These are phyloP conservation scores for Grigorovia jiainica DNA, from an alignment of 805 yeast species.

Conservation along the genomic window DNA sequence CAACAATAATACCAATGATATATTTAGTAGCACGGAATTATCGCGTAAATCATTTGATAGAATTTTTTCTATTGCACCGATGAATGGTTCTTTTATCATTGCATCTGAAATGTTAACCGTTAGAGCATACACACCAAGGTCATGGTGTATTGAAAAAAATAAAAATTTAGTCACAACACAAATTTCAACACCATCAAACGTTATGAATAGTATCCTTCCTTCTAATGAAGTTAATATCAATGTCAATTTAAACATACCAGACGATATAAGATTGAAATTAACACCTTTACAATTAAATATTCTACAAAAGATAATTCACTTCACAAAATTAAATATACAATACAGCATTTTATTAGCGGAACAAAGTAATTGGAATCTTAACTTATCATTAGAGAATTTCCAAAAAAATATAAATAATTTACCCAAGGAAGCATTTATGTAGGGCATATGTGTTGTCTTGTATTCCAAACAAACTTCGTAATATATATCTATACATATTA, in stretches of 20 bases:
- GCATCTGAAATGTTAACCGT: conserved; percentile 77
- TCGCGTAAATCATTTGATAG: conserved; percentile 78
- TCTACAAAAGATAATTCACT: conserved; percentile 52
- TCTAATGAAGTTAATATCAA: too few relatives aligned
- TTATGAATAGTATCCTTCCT: background rate
- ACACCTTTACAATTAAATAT: conserved; percentile 52
- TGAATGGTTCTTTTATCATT: conserved; percentile 58
- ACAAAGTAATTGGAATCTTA: conserved; percentile 79
- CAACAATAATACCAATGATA: conserved; percentile 1
- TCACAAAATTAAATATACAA: conserved; percentile 69
- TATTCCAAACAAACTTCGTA: too few relatives aligned
- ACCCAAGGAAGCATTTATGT: conserved; percentile 47
- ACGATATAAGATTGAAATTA: conserved; percentile 42
- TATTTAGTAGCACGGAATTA: conserved; percentile 29
- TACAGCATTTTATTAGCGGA: conserved; percentile 76
- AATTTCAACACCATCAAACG: background rate
- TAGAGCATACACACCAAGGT: conserved; percentile 48
- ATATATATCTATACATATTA: background rate
- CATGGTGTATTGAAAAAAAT: conserved; percentile 39
- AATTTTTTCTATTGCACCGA: conserved; percentile 64
- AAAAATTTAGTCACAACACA: conserved; percentile 5
- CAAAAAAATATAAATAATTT: conserved; percentile 52
- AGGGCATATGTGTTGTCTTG: conserved; percentile 2
- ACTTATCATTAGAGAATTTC: conserved; percentile 60
- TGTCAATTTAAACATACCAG: conserved; percentile 45